phyloP scores from a whole-genome alignment of 1,284 basidiomycete species.

The Schizophyllum commune region DNA sequence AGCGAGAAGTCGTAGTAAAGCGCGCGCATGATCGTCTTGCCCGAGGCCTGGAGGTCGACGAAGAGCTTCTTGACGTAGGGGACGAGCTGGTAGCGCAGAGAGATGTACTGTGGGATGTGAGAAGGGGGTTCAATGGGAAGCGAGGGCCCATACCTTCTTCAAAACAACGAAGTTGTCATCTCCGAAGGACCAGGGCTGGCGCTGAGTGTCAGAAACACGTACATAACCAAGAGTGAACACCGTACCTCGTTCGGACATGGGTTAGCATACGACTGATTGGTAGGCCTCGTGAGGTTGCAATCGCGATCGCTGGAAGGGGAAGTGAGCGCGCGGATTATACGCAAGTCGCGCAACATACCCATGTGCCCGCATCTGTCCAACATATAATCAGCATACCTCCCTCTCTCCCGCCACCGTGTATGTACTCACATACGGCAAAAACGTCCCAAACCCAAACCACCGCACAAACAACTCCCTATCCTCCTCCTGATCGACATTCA shows the following conservation, averaged over 20 bases:
- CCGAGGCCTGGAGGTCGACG: slow-evolving; percentile 25
- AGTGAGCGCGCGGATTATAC: neutral
- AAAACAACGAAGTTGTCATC: slow-evolving; percentile 31
- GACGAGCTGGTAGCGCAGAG: slow-evolving; percentile 28
- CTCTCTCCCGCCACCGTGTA: neutral
- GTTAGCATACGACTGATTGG: slow-evolving; percentile 23
- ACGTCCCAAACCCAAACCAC: slow-evolving; percentile 33
- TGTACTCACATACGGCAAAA: slow-evolving; percentile 30
- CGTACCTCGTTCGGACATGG: slow-evolving; percentile 31
- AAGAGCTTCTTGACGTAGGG: slow-evolving; percentile 31
- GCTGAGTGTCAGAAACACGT: neutral
- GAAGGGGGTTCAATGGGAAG: neutral
- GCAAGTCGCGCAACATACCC: slow-evolving; percentile 19
- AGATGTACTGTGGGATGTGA: slow-evolving; percentile 24
- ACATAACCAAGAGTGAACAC: neutral
- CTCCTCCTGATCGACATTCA: slow-evolving; percentile 29
- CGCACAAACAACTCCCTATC: slow-evolving; percentile 31
- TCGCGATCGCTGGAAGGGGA: slow-evolving; percentile 18
- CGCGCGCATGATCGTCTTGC: slow-evolving; percentile 29
- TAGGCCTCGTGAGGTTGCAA: slow-evolving; percentile 22
- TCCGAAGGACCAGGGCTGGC: slow-evolving; percentile 33
- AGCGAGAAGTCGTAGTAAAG: slow-evolving; percentile 30
- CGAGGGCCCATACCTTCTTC: slow-evolving; percentile 22
- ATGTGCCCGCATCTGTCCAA: slow-evolving; percentile 29
- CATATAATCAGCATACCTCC: neutral